Evolutionary conservation across 305 asterid genomes (phyloP), one percentile per base, ranked within the genome.

Genomic region (Ilex paraguariensis): DNA sequence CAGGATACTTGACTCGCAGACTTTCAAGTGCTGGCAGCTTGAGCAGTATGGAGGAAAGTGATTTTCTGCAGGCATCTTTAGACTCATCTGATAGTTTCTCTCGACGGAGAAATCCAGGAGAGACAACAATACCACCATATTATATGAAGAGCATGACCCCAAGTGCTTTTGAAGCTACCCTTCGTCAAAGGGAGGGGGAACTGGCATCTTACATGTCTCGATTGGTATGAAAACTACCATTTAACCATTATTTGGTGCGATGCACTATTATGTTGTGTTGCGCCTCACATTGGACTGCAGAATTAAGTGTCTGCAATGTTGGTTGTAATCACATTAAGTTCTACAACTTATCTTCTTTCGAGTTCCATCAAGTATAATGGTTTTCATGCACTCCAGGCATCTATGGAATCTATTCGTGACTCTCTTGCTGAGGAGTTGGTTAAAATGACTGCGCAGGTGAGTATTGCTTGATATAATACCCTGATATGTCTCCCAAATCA

Each of bases 131-230:
- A 77, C 85, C 85, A 51, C 89, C 95, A 39, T 87, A 85, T 70
- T 85, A 80, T 68, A 68, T 84, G 79, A 87, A 86, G 73, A 87
- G 87, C 57, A 73, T 87, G 81, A 87, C 95, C 14, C 77, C 95
- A 15, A 82, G 66, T 78, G 81, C 91, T 71, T 88, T 80, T 56
- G 96, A 86, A 81, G 83, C 95, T 72, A 89, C 95, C 31, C 80
- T 90, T 66, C 90, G 96, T 52, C 97, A 85, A 77, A 90, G 86
- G 85, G 97, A 90, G 67, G 97, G 97, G 67, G 97, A 87, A 79
- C 96, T 90, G 72, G 93, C 97, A 6, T 91, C 98, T 21, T 86
- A 86, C 67, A 76, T 88, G 81, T 84, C 95, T 72, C 82, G 96
- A 85, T 71, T 90, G 92, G 97, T 90, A 83, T 55, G 77, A 21